Base-by-base conservation (phyloP, 495 filamentous ascomycete genomes). In the Penicillium dipodomyicola region DNA sequence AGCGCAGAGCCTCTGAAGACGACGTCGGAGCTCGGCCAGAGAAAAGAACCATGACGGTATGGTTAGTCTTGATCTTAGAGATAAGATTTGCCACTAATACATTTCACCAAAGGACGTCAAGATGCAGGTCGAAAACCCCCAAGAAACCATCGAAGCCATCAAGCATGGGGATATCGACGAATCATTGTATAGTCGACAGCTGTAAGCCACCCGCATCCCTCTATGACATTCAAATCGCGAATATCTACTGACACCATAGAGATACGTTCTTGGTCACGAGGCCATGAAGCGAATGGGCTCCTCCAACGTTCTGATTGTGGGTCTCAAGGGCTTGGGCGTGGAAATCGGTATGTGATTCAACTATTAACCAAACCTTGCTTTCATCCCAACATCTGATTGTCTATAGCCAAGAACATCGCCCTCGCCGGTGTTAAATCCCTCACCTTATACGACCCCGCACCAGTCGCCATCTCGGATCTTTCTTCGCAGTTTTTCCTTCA, bases 241-340 rank as follows among this genome's bases (percentile, higher is more conserved):
- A 30, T 37, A 23, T 22, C 48, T 57, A 32, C 52, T 64, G 41
- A 64, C 49, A 11, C 19, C 54, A 35, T 32, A 48, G 43, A 83
- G 81, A 45, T 96, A 98, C 72, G 94, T 98, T 49, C 84, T 99
- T 56, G 95, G 95, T 30, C 95, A 97, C 74, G 95, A 99, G 78
- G 95, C 95, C 51, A 99, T 99, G 95, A 97, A 96, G 78, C 89
- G 92, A 54, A 99, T 99, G 95, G 82, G 92, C 69, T 88, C 91
- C 48, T 97, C 95, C 20, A 92, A 97, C 70, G 84, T 99, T 43
- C 87, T 99, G 19, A 83, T 99, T 50, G 89, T 91, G 50, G 95
- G 95, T 51, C 75, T 97, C 62, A 91, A 92, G 69, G 94, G 95
- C 19, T 82, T 99, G 32, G 95, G 95, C 75, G 92, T 96, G 47